Conservation (phyloP, 2,329 filamentous ascomycete species). For the Alternaria novae-zelandiae region DNA sequence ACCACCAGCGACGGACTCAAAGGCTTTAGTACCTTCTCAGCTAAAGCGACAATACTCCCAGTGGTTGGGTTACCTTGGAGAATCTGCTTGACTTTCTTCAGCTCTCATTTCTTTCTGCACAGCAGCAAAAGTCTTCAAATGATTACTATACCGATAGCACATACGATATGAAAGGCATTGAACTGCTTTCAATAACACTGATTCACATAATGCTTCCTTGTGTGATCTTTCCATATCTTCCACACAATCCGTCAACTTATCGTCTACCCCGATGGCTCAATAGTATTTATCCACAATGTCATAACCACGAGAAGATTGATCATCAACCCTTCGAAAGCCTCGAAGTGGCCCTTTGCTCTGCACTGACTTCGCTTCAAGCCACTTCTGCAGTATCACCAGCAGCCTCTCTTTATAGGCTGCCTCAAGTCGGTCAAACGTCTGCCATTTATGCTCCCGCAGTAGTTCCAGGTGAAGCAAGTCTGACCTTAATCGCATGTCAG, state of each 20-base stretch:
- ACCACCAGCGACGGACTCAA: too few relatives aligned
- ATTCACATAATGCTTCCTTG: neutral
- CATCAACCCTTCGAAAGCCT: neutral
- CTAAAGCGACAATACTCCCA: too few relatives aligned
- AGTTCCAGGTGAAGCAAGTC: neutral
- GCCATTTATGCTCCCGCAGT: neutral
- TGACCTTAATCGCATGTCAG: neutral
- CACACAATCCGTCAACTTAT: neutral
- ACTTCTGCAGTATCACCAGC: neutral
- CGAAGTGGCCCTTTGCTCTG: neutral
- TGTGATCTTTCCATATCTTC: neutral
- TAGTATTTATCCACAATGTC: neutral
- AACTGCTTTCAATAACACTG: neutral
- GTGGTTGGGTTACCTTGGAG: too few relatives aligned
- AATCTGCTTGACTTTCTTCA: too few relatives aligned
- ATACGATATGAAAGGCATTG: accelerated
- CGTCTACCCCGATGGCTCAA: neutral
- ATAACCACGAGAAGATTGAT: neutral
- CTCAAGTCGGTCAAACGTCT: neutral
- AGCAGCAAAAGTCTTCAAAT: neutral
- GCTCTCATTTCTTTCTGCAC: neutral
- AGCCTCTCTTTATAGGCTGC: neutral
- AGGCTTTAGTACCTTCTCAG: too few relatives aligned
- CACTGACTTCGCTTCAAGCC: neutral
- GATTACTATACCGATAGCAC: neutral